phyloP scores from a whole-genome alignment of 768 basidiomycete species.

The Kwoniella pini region DNA sequence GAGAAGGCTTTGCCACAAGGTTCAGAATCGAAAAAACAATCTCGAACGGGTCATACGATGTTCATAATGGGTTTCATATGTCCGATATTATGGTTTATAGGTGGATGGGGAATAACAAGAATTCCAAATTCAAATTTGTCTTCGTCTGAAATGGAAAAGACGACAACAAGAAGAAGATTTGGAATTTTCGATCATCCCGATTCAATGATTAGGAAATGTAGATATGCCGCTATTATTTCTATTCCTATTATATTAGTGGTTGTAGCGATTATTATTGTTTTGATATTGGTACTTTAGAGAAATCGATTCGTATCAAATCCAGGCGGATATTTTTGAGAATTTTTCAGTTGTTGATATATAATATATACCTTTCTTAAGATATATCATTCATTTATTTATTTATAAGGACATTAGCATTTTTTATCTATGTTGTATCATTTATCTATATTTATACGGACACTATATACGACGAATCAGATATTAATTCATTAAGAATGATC shows the following conservation, averaged over 20 bases:
- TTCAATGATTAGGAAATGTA: constrained; percentile 13
- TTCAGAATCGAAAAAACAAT: too few species aligned
- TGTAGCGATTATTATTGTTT: constrained; percentile 9
- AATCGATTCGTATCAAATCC: not conserved
- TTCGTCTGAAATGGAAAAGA: not conserved
- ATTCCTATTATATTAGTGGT: constrained; percentile 7
- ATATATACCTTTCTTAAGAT: too few species aligned
- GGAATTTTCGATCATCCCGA: constrained; percentile 11
- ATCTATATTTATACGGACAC: too few species aligned
- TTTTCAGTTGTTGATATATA: too few species aligned
- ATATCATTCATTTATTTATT: too few species aligned
- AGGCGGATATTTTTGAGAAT: not conserved
- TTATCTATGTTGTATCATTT: too few species aligned
- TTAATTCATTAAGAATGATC: too few species aligned
- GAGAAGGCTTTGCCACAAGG: constrained; percentile 3
- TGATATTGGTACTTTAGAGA: not conserved
- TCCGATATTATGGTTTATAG: constrained; percentile 17
- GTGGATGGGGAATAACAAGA: constrained; percentile 4
- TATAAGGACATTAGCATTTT: too few species aligned
- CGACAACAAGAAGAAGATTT: not conserved
- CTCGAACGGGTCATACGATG: not conserved
- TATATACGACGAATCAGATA: too few species aligned
- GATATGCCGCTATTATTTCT: constrained; percentile 11
- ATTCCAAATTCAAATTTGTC: not conserved
- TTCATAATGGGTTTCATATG: constrained; percentile 15